Evolutionary conservation across 495 filamentous ascomycete genomes (phyloP).

Genomic region (Mycothermus thermophilus): DNA sequence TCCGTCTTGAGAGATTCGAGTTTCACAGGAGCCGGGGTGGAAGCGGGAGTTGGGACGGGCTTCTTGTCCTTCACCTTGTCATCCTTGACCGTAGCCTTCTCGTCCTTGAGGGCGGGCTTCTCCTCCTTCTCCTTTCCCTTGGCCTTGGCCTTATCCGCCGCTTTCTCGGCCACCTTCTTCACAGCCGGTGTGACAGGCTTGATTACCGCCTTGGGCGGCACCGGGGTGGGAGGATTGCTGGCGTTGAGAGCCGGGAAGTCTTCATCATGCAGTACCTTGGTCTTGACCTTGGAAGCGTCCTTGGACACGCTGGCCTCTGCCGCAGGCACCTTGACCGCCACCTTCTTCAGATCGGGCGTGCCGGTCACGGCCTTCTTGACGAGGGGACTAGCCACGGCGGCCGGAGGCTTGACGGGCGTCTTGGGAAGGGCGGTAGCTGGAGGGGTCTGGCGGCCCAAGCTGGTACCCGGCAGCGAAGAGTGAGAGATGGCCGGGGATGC

Average conservation of each 20-base stretch:
- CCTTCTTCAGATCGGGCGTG: slow-evolving; percentile 29
- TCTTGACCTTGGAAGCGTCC: slow-evolving; percentile 33
- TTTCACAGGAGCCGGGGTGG: slow-evolving; percentile 22
- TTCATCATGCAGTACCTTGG: slow-evolving; percentile 36
- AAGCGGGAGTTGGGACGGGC: background rate
- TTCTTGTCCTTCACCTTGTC: slow-evolving; percentile 6
- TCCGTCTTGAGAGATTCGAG: slow-evolving; percentile 18
- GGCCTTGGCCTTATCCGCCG: slow-evolving; percentile 5
- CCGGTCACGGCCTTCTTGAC: slow-evolving; percentile 12
- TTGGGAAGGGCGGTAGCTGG: slow-evolving; percentile 16
- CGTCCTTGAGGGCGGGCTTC: slow-evolving; percentile 2
- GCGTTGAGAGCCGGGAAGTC: slow-evolving; percentile 45
- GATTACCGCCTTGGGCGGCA: slow-evolving; percentile 6
- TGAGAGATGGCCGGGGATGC: slow-evolving; percentile 25
- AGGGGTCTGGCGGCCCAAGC: slow-evolving; percentile 9
- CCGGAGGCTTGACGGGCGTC: slow-evolving; percentile 6
- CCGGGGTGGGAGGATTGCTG: slow-evolving; percentile 17
- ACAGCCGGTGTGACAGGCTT: slow-evolving; percentile 11
- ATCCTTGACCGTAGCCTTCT: slow-evolving; percentile 5
- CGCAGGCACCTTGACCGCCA: slow-evolving; percentile 32
- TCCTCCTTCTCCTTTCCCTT: slow-evolving; percentile 9
- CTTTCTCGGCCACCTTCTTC: slow-evolving; percentile 11
- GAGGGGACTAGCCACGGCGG: slow-evolving; percentile 7
- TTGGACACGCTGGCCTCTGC: slow-evolving; percentile 33
- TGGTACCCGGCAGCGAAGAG: slow-evolving; percentile 7